These are phyloP conservation scores for Hydrangea macrophylla DNA, from an alignment of 148 eudicot species.

Conservation along the genomic window DNA sequence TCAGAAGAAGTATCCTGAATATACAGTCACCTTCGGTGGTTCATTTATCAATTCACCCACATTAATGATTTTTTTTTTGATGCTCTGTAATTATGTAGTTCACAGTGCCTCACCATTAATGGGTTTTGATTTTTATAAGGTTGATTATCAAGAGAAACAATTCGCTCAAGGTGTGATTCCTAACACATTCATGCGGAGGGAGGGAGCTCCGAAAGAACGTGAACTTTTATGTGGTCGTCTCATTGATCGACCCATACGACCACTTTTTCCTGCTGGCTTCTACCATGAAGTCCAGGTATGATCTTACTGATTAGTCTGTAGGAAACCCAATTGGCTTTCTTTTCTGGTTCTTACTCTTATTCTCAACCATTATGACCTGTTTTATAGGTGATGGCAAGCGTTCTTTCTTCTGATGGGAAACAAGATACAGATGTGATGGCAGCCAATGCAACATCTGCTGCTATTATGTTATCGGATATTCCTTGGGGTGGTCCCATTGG, in stretches of 20 bases:
- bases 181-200: slow-evolving; percentile 89
- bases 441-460: slow-evolving; percentile 98
- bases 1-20: too few species aligned
- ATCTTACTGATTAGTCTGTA: background rate
- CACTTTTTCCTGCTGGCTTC: slow-evolving; percentile 91
- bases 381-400: slow-evolving; percentile 79
- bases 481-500: slow-evolving; percentile 99
- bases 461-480: slow-evolving; percentile 95
- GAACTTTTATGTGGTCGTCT: slow-evolving; percentile 92
- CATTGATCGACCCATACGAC: slow-evolving; percentile 94
- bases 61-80: too few species aligned
- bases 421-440: slow-evolving; percentile 99
- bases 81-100: background rate
- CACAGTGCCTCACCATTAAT: background rate
- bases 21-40: too few species aligned
- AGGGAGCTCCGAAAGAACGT: slow-evolving; percentile 99
- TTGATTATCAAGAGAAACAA: slow-evolving; percentile 98
- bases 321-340: background rate
- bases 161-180: slow-evolving; percentile 96
- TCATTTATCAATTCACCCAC: too few species aligned
- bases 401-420: slow-evolving; percentile 95
- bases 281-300: slow-evolving; percentile 98
- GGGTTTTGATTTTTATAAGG: slow-evolving; percentile 39
- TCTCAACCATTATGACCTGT: background rate
- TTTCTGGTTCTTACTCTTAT: background rate